Conservation (phyloP, 192 early-diverging fungal genomes). For the Coemansia nantahalensis region DNA sequence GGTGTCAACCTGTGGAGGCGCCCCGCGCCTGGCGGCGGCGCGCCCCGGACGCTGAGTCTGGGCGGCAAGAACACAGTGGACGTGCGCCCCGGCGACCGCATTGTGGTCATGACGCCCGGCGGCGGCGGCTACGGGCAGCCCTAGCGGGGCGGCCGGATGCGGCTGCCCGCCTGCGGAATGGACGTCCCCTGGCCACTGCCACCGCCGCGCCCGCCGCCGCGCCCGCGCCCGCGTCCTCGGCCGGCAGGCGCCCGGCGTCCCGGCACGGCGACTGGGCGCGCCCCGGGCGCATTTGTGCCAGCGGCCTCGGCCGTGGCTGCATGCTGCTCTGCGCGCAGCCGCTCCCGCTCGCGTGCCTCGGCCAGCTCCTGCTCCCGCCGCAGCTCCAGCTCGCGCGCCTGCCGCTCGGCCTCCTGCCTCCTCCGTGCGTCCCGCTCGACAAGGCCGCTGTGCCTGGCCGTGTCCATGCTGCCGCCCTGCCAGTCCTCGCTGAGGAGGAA, state of each 20-base stretch:
- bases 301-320: constrained; percentile 2
- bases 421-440: constrained; percentile 25
- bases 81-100: constrained; percentile 73
- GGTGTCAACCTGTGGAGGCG: constrained; percentile 84
- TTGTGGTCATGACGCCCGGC: constrained; percentile 87
- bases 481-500: constrained; percentile 53
- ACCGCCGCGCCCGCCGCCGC: constrained; percentile 4
- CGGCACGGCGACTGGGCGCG: background rate
- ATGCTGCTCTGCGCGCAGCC: constrained; percentile 22
- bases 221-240: constrained; percentile 8
- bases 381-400: constrained; percentile 11
- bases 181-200: constrained; percentile 20
- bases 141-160: constrained; percentile 19
- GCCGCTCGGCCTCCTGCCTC: constrained; percentile 29
- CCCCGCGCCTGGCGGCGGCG: background rate
- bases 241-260: constrained; percentile 17
- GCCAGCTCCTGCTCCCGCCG: constrained; percentile 8
- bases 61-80: constrained; percentile 87
- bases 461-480: constrained; percentile 50
- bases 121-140: constrained; percentile 75
- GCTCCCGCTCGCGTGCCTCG: constrained; percentile 39
- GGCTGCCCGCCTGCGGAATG: constrained; percentile 19
- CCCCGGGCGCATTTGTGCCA: constrained; percentile 3
- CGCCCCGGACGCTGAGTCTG: constrained; percentile 59
- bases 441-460: constrained; percentile 24